Conservation (phyloP, 192 early-diverging fungal genomes). For the Paraglomus occultum region DNA sequence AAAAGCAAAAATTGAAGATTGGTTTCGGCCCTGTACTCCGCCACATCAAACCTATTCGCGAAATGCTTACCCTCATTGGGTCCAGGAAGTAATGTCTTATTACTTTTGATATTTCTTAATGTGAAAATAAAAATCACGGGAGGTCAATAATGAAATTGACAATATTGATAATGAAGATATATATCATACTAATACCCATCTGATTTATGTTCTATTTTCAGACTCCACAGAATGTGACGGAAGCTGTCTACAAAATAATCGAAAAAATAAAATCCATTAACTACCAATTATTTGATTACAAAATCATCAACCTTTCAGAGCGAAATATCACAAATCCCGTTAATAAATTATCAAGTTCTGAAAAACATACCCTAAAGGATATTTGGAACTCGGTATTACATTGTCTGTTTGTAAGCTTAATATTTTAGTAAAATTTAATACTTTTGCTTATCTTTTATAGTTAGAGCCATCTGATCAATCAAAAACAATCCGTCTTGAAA, state of each 20-base stretch:
- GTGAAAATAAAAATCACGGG: slow-evolving; percentile 1
- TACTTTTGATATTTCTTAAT: background rate
- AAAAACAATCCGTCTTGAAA: slow-evolving; percentile 24
- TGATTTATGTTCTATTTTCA: slow-evolving; percentile 21
- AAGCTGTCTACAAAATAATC: slow-evolving; percentile 10
- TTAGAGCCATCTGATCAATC: background rate
- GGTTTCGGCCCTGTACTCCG: background rate
- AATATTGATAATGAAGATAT: slow-evolving; percentile 7
- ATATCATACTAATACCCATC: slow-evolving; percentile 6
- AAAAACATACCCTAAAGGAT: slow-evolving; percentile 9
- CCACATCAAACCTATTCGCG: slow-evolving; percentile 8
- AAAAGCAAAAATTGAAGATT: slow-evolving; percentile 14
- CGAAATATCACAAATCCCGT: slow-evolving; percentile 20
- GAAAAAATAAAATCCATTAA: slow-evolving; percentile 22
- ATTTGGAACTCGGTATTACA: slow-evolving; percentile 25
- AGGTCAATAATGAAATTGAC: slow-evolving; percentile 2
- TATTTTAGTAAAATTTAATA: slow-evolving; percentile 7
- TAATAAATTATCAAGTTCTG: slow-evolving; percentile 15
- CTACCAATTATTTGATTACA: slow-evolving; percentile 15
- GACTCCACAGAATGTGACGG: slow-evolving; percentile 8
- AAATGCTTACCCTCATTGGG: background rate
- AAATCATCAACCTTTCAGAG: slow-evolving; percentile 18
- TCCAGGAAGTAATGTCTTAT: background rate
- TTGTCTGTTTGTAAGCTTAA: slow-evolving; percentile 21
- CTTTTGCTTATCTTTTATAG: slow-evolving; percentile 8